Conservation (phyloP, 2,329 filamentous ascomycete genomes). For the Ascochyta viciae-villosae region DNA sequence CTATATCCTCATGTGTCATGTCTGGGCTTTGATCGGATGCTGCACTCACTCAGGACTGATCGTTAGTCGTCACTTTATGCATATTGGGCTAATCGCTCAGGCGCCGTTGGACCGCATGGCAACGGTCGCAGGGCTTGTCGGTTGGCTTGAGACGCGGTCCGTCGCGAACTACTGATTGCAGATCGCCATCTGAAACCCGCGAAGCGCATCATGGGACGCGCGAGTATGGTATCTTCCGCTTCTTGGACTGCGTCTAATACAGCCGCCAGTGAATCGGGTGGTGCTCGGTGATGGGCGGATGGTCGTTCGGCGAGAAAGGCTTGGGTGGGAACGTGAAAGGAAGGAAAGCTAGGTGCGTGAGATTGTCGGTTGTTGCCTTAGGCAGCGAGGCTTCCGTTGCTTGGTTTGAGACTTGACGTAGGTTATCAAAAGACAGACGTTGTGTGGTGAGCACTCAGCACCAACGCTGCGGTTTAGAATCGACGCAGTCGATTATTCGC, state of each 20-base stretch:
- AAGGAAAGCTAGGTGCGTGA: not conserved
- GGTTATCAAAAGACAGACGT: not conserved
- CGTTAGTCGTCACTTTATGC: slow-evolving; percentile 13
- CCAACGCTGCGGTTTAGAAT: too few species aligned
- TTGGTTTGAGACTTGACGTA: not conserved
- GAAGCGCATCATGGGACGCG: not conserved
- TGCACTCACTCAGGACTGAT: not conserved
- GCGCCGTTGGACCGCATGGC: slow-evolving; percentile 7
- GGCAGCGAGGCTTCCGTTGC: not conserved
- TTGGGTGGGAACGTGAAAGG: not conserved
- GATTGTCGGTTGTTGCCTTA: not conserved
- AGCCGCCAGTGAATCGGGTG: not conserved
- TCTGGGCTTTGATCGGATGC: not conserved
- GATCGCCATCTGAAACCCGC: slow-evolving; percentile 11
- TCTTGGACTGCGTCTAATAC: not conserved
- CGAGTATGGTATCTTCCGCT: not conserved
- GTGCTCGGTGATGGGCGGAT: not conserved
- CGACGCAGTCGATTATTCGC: too few species aligned
- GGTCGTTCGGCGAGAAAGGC: not conserved
- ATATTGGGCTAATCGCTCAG: slow-evolving; percentile 6
- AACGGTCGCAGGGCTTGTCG: slow-evolving; percentile 12
- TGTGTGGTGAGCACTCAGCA: too few species aligned
- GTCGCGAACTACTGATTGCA: slow-evolving; percentile 18
- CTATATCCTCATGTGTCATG: not conserved
- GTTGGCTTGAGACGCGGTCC: slow-evolving; percentile 16